These are phyloP conservation scores for Ambrosiella cleistominuta DNA, from an alignment of 2,329 filamentous ascomycete genomes.

Conservation along the genomic window DNA sequence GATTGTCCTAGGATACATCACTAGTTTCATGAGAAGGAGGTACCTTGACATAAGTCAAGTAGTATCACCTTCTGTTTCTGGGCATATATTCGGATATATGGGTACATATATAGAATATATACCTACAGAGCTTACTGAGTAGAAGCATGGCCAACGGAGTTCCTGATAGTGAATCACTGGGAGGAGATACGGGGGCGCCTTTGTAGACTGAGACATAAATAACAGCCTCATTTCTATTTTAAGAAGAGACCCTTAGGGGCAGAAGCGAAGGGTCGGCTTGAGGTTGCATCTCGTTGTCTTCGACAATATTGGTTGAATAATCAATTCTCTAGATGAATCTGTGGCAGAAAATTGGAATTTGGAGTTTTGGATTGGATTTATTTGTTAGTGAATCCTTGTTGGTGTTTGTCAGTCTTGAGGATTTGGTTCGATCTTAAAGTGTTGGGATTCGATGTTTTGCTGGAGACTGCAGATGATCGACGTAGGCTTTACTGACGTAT, in stretches of 20 bases:
- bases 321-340: no score
- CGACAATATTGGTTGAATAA: background rate
- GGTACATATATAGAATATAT: background rate
- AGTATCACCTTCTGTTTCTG: background rate
- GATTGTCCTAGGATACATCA: background rate
- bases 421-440: no score
- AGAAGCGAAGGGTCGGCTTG: background rate
- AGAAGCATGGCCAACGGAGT: background rate
- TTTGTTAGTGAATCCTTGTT: no score
- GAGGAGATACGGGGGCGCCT: background rate
- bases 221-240: background rate
- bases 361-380: no score
- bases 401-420: no score
- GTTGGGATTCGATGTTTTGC: no score
- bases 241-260: background rate
- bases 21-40: background rate
- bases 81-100: background rate
- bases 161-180: background rate
- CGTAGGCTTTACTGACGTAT: no score
- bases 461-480: no score
- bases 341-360: no score
- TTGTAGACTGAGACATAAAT: background rate
- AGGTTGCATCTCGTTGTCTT: background rate
- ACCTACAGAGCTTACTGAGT: no score
- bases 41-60: background rate